Evolutionary conservation across 2,329 filamentous ascomycete species (phyloP), one percentile per base, ranked within the genome.

Genomic region (Ceratocystis variospora): DNA sequence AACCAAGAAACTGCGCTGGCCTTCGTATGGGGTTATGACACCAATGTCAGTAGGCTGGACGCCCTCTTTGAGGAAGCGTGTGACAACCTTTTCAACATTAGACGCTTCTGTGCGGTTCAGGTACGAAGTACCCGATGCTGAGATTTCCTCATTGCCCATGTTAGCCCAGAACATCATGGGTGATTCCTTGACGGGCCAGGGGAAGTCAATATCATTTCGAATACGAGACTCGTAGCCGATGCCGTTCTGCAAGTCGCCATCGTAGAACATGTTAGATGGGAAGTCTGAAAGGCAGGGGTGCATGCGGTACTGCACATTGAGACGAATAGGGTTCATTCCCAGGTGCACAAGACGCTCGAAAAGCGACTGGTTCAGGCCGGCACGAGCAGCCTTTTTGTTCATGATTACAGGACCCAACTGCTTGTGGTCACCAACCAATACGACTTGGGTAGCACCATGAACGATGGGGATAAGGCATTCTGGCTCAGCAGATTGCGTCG

Each of bases 151-250:
- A 68, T 95, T 96, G 68, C 94, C 94, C 66, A 96, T 80, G 74
- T 99, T 99, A 31, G 91, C 96, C 94, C 94, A 99, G 79, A 99
- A 99, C 94, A 97, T 97, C 94, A 99, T 99, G 2, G 94, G 94
- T 71, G 87, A 90, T 74, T 97, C 93, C 22, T 81, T 84, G 37
- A 96, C 90, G 2, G 94, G 94, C 94, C 94, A 99, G 12, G 94
- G 94, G 75, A 99, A 99, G 75, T 99, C 94, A 33, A 99, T 90
- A 72, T 99, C 93, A 70, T 88, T 88, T 69, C 93, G 87, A 69
- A 97, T 82, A 68, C 94, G 87, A 73, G 96, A 88, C 71, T 90
- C 87, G 74, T 89, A 89, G 0, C 92, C 96, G 61, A 99, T 90
- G 73, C 94, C 94, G 71, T 99, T 99, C 76, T 99, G 94, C 66